Percentiles rank a stretch among this genome's conserved stretches.
Conservation (phyloP, 2,329 filamentous ascomycete species). For the Fusarium kyushuense region DNA sequence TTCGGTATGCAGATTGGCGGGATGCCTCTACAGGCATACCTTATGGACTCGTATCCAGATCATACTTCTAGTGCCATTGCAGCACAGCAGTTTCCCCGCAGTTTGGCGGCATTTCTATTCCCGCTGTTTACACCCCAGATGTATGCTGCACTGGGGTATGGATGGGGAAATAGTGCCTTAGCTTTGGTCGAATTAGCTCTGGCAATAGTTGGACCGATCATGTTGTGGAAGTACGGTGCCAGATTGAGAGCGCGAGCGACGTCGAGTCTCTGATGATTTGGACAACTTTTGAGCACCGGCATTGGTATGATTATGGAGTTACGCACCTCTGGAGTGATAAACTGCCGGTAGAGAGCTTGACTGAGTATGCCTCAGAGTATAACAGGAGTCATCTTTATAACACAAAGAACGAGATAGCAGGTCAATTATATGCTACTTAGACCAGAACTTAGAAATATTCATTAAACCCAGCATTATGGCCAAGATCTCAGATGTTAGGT, state of each 20-base stretch:
- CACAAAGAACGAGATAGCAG: background rate
- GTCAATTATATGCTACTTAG: no score
- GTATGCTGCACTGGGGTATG: constrained; percentile 54
- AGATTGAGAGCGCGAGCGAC: constrained; percentile 43
- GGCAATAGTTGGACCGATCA: constrained; percentile 52
- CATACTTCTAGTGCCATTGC: constrained; percentile 62
- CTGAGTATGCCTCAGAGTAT: no score
- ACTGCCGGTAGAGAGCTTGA: background rate
- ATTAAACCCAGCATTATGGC: no score
- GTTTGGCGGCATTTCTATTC: constrained; percentile 61
- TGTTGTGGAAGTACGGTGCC: constrained; percentile 58
- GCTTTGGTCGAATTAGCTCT: constrained; percentile 55
- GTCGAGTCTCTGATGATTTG: constrained; percentile 4
- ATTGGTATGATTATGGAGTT: background rate
- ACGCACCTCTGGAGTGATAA: accelerated
- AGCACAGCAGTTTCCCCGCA: constrained; percentile 60
- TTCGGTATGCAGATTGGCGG: constrained; percentile 51
- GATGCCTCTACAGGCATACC: constrained; percentile 54
- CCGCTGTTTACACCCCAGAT: constrained; percentile 61
- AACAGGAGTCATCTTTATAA: background rate
- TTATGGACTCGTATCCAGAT: constrained; percentile 60
- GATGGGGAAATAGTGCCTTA: constrained; percentile 56
- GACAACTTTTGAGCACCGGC: accelerated
- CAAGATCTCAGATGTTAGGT: no score
- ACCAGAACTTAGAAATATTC: no score